Evolutionary conservation across 805 yeast species (phyloP), one percentile per base, ranked within the genome.

Genomic region (Ogataea dorogensis): DNA sequence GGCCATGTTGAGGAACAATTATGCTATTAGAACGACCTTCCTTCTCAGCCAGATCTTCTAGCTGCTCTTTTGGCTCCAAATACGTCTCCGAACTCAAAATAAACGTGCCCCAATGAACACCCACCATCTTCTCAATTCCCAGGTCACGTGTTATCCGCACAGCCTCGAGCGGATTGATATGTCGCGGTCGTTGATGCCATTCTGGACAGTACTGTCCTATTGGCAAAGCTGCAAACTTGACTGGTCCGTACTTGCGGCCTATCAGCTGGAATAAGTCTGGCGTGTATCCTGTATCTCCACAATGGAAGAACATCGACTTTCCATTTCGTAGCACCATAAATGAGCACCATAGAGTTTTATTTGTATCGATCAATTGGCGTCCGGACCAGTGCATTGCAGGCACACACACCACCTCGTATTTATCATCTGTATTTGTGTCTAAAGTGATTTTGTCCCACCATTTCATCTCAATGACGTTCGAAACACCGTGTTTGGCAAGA

Each of bases 311-410:
- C 1, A 88, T 54, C 0, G 96, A 85, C 47, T 75, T 68, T 0
- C 79, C 81, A 45, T 85, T 74, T 40, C 77, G 73, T 33, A 78
- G 65, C 7, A 91, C 56, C 47, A 91, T 53, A 52, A 81, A 91
- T 0, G 96, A 86, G 50, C 95, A 86, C 98, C 98, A 91, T 34
- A 91, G 64, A 0, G 94, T 75, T 16, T 66, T 64, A 59, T 91
- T 91, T 2, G 94, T 74, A 57, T 91, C 98, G 13, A 79, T 54
- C n/a, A 89, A 59, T 21, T 74, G 73, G 23, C 96, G 64, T 0
- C 98, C 98, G 1, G 95, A 84, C 98, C 98, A 91, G 61, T 91
- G 98, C 94, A 83, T 82, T 0, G 97, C 87, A 0, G 98, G 98
- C 0, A 93, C 74, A 58, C 96, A 86, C 1, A 86, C 89, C 12